Evolutionary conservation across 2,329 filamentous ascomycete genomes (phyloP), one percentile per base, ranked within the genome.

Genomic region (Talaromyces atroroseus): DNA sequence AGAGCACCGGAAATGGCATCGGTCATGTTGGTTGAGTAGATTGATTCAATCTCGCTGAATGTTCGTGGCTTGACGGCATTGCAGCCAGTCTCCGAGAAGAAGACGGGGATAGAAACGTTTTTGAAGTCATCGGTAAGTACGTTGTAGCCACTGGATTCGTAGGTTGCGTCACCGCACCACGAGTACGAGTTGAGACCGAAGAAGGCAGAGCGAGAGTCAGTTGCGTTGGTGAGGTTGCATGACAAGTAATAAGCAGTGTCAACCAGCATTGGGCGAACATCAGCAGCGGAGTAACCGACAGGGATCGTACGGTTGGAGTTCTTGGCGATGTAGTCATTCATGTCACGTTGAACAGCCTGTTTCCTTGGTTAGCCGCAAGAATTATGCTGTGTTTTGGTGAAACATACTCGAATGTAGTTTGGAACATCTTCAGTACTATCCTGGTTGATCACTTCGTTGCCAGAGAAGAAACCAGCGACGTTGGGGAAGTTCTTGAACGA

Each of bases 361-460:
- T 14, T 26, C 21, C 36, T 44, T 32, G 12, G 56, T 48, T 18
- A 51, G 20, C 12, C 14, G 32, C 74, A 62, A 67, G 14, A 29
- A 23, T 40, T 55, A 10, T 42, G 10, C 10, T 42, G 8, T 18
- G 10, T 21, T 21, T 14, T 34, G 12, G 21, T n/a, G 23, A 16
- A 20, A 57, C 58, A 12, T 44, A 79, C 77, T 55, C 80, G 72
- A 60, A 86, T 80, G 68, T 86, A 84, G 46, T 76, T 77, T 16
- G 83, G 83, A 52, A 80, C 81, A 51, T 72, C 65, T 60, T 79
- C 66, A 29, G 75, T 73, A 49, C 78, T 82, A 11, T 82, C 67
- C 65, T 86, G 80, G 64, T 86, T 85, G 74, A 87, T 86, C 50
- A 87, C 80, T 69, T 87, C 85, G 65, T 88, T 88, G 36, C 82